Base-by-base conservation (phyloP, 148 eudicot genomes). In the Cornus suecica region DNA sequence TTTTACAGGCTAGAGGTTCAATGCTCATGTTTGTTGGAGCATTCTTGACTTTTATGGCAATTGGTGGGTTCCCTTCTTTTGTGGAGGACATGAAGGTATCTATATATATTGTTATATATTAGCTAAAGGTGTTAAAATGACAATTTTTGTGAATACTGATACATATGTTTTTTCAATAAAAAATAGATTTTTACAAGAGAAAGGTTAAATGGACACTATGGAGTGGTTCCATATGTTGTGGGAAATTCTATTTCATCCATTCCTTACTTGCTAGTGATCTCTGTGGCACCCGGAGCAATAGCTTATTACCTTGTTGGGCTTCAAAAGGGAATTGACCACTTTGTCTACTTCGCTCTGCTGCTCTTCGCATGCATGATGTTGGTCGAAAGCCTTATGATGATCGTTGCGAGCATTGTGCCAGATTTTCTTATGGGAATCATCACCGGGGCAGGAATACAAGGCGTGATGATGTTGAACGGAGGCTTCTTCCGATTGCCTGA, bases 1-100 rank as follows among this genome's bases (percentile, higher is more conserved):
- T 65, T 41, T 41, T 42, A 71, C 82, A 87, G 90, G 90, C 88
- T 69, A 85, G 86, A 79, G 90, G 83, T 52, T 67, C 88, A 5
- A 77, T 81, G 86, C 81, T 85, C 69, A 79, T 78, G 80, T 87
- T 87, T 80, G 88, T 87, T 28, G 86, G 82, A 16, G 72, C 82
- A 25, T 87, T 87, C 87, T 70, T 89, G 68, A 88, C 89, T 66
- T 84, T 88, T 23, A 88, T 88, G 92, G 87, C 92, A 27, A 88
- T 88, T 10, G 92, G 92, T 62, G 91, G 89, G 18, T 88, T 88
- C 20, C 91, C 91, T 51, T 86, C 91, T 3, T 88, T 88, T 68
- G 84, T 88, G 2, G 92, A 84, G 71, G 92, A 88, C 74, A 82
- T 86, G 87, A 88, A 88, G 87, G 89, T 86, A 20, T 13, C 10